Evolutionary conservation across 2,329 filamentous ascomycete genomes (phyloP), one percentile per base, ranked within the genome.

Genomic region (Chaetomiaceae sp.): DNA sequence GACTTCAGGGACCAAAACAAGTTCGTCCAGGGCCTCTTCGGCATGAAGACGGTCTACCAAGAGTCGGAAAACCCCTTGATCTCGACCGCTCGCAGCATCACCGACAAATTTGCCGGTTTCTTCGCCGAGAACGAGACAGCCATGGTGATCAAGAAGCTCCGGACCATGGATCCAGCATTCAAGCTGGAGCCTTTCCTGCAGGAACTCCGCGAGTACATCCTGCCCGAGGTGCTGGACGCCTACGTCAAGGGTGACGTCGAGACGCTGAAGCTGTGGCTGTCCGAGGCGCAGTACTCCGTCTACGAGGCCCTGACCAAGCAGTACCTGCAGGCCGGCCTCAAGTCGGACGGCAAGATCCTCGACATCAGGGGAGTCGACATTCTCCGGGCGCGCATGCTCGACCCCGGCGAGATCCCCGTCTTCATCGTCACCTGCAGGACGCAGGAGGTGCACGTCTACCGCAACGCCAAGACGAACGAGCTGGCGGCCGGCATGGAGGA

Each of bases 51-150:
- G 53, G 85, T 85, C 53, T 97, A 97, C 74, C 87, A 95, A 62
- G 94, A 99, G 73, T 97, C 94, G 11, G 94, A 99, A 68, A 99
- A 99, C 70, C 92, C 94, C 6, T 79, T 99, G 39, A 89, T 99
- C 59, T 88, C 85, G 43, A 97, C 92, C 0, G 94, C 91, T 1
- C 87, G 94, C 67, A 91, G 89, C 69, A 96, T 99, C 63, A 92
- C 91, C 29, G 94, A 99, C 70, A 84, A 88, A 54, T 84, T 99
- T 36, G 90, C 88, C 43, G 91, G 94, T 25, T 99, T 96, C 75
- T 99, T 99, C 62, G 94, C 94, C 58, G 94, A 99, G 72, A 99
- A 97, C 70, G 94, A 99, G 75, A 96, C 91, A 0, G 94, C 94
- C 27, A 87, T 87, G 81, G 94, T 99, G 33, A 95, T 97, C 75